phyloP scores from a whole-genome alignment of 1,284 basidiomycete genomes.

The Trichosporon faecale region DNA sequence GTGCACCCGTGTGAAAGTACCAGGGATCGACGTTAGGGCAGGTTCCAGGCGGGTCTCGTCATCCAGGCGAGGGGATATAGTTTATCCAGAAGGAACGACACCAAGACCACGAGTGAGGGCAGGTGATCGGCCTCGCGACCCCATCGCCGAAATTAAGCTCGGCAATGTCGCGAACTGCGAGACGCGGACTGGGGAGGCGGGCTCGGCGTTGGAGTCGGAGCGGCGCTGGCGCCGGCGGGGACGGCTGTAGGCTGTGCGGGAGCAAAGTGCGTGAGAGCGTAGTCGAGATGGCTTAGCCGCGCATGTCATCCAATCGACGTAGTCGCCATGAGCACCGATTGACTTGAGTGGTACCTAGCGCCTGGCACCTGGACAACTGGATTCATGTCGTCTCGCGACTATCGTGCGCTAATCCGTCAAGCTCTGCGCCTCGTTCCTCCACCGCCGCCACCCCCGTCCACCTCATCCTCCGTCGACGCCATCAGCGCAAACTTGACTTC shows the following conservation, averaged over 20 bases:
- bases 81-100: background rate
- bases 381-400: background rate
- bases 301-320: background rate
- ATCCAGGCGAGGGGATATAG: background rate
- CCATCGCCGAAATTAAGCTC: background rate
- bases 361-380: background rate
- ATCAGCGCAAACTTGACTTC: conserved; percentile 3
- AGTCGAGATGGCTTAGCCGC: background rate
- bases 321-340: background rate
- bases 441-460: background rate
- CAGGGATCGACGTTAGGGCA: background rate
- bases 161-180: background rate
- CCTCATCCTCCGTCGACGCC: background rate
- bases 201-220: background rate
- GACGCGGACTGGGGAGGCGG: background rate
- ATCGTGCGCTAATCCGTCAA: background rate
- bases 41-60: background rate
- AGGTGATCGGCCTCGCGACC: background rate
- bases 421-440: conserved; percentile 1
- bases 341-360: background rate
- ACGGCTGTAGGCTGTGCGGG: background rate
- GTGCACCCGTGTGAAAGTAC: background rate
- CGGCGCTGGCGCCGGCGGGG: background rate
- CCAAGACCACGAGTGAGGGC: background rate
- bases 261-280: background rate